Evolutionary conservation across 2,329 filamentous ascomycete genomes (phyloP).

Genomic region (Fusarium anguioides): DNA sequence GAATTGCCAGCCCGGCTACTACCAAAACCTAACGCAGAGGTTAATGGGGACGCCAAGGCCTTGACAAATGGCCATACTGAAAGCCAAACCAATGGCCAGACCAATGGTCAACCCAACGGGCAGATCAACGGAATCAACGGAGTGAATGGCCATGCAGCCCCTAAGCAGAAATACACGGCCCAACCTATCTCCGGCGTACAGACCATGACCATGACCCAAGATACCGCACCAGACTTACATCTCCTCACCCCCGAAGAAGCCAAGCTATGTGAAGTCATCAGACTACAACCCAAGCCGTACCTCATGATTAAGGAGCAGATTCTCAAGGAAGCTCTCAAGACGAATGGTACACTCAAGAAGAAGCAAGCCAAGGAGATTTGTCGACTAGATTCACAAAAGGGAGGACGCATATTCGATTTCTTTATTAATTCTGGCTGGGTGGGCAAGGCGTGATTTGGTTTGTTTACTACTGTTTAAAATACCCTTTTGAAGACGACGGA

Average conservation of each 20-base stretch:
- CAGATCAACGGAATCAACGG: constrained; percentile 54
- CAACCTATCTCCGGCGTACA: constrained; percentile 70
- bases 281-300: constrained; percentile 93
- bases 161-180: constrained; percentile 63
- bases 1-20: constrained; percentile 75
- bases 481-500: constrained; percentile 37
- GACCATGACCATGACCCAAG: constrained; percentile 75
- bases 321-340: constrained; percentile 89
- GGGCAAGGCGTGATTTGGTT: constrained; percentile 73
- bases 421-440: constrained; percentile 95
- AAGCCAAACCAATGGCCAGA: constrained; percentile 53
- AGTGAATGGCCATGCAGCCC: constrained; percentile 52
- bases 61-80: constrained; percentile 66
- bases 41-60: constrained; percentile 63
- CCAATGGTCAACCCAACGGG: constrained; percentile 54
- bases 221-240: constrained; percentile 84
- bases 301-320: constrained; percentile 93
- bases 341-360: constrained; percentile 89
- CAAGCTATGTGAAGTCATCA: constrained; percentile 85
- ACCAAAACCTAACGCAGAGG: constrained; percentile 49
- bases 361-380: constrained; percentile 92
- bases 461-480: constrained; percentile 37
- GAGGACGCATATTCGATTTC: constrained; percentile 90
- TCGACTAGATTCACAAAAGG: constrained; percentile 84
- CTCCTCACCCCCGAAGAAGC: constrained; percentile 85